Evolutionary conservation across 768 basidiomycete genomes (phyloP).

Genomic region (Phaeolepiota aurea): DNA sequence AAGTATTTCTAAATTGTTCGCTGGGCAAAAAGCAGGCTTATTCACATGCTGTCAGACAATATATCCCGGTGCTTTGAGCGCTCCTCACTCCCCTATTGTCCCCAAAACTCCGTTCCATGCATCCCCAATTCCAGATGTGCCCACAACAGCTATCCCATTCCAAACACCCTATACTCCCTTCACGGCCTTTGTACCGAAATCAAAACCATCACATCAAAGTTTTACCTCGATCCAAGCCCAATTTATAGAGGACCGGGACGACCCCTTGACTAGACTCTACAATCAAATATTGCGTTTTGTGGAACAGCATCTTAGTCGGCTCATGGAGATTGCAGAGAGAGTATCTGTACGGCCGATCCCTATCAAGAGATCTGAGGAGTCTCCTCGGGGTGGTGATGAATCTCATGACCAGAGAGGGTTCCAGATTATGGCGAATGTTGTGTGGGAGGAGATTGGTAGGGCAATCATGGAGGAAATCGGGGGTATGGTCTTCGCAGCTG

Average conservation of each 20-base stretch:
- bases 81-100: slow-evolving; percentile 65
- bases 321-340: slow-evolving; percentile 74
- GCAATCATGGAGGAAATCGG: slow-evolving; percentile 86
- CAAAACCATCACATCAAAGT: slow-evolving; percentile 36
- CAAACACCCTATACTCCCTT: slow-evolving; percentile 44
- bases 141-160: slow-evolving; percentile 21
- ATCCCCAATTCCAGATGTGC: slow-evolving; percentile 16
- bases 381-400: background rate
- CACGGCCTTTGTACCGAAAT: slow-evolving; percentile 44
- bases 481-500: slow-evolving; percentile 77
- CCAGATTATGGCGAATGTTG: slow-evolving; percentile 78
- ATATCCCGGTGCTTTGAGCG: slow-evolving; percentile 56
- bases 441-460: slow-evolving; percentile 80
- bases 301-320: slow-evolving; percentile 60
- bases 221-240: slow-evolving; percentile 28
- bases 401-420: slow-evolving; percentile 38
- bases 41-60: slow-evolving; percentile 58
- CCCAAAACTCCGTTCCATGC: slow-evolving; percentile 67
- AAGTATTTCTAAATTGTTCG: slow-evolving; percentile 36
- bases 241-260: slow-evolving; percentile 57
- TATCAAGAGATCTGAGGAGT: slow-evolving; percentile 5
- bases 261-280: slow-evolving; percentile 69
- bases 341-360: slow-evolving; percentile 26
- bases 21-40: background rate
- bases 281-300: slow-evolving; percentile 78